Conservation (phyloP, 495 filamentous ascomycete species). For the Hypoxylon fuscum region DNA sequence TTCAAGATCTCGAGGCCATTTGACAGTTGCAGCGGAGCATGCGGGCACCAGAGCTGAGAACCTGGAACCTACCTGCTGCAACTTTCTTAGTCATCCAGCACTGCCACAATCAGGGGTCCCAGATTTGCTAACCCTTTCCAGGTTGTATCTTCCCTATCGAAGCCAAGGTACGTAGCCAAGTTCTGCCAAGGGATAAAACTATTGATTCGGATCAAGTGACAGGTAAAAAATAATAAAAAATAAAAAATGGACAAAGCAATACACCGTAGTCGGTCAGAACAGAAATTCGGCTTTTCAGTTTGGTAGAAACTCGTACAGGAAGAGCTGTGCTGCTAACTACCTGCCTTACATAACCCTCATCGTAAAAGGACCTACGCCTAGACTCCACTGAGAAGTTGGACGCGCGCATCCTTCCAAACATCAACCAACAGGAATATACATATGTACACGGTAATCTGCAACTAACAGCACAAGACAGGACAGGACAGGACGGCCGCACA, state of each 20-base stretch:
- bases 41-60: background rate
- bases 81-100: conserved; percentile 21
- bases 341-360: too few relatives aligned
- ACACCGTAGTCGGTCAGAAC: too few relatives aligned
- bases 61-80: background rate
- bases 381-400: conserved; percentile 36
- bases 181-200: background rate
- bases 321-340: conserved; percentile 12
- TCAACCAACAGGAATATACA: conserved; percentile 43
- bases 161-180: background rate
- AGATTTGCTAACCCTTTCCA: background rate
- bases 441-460: conserved; percentile 44
- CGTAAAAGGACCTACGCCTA: conserved; percentile 29
- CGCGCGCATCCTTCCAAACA: conserved; percentile 30
- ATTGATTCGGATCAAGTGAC: too few relatives aligned
- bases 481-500: background rate
- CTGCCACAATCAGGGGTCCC: conserved; percentile 43
- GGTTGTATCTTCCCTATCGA: background rate
- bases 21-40: conserved; percentile 13
- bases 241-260: background rate
- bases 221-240: background rate
- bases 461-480: too few relatives aligned
- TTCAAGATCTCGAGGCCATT: background rate
- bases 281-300: too few relatives aligned
- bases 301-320: conserved; percentile 18